Evolutionary conservation across 805 yeast genomes (phyloP).

Genomic region (Maudiozyma turicensis): DNA sequence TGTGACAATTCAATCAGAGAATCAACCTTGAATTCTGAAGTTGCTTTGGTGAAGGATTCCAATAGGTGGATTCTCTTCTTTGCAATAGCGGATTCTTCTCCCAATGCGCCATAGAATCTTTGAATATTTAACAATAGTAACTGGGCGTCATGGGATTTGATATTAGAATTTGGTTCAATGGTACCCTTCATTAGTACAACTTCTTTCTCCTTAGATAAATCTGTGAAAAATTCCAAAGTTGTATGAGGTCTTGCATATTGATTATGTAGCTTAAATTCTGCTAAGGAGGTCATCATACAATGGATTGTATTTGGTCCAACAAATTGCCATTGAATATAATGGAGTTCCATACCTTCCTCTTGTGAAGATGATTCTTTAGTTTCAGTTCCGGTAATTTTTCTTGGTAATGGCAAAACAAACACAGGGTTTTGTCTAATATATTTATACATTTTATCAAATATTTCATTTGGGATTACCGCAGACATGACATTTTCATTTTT

Average conservation of each 20-base stretch:
- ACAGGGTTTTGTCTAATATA: constrained; percentile 68
- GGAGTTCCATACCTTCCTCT: constrained; percentile 58
- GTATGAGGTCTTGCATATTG: constrained; percentile 96
- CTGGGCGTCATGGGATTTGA: constrained; percentile 70
- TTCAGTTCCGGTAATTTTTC: constrained; percentile 35
- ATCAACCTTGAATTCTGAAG: constrained; percentile 55
- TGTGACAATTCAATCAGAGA: constrained; percentile 63
- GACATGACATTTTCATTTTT: constrained; percentile 47
- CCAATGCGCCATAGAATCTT: constrained; percentile 70
- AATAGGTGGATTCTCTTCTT: constrained; percentile 48
- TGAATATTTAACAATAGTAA: constrained; percentile 66
- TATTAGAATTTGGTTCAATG: constrained; percentile 59
- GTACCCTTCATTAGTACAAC: constrained; percentile 79
- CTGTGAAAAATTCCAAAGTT: constrained; percentile 78
- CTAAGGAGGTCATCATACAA: constrained; percentile 82
- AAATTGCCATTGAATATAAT: constrained; percentile 88
- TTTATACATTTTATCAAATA: constrained; percentile 53
- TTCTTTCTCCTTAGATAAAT: constrained; percentile 48
- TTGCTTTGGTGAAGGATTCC: constrained; percentile 61
- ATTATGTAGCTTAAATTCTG: constrained; percentile 81
- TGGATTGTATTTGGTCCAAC: constrained; percentile 78
- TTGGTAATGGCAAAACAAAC: constrained; percentile 86
- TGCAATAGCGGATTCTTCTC: constrained; percentile 33
- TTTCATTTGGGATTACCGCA: constrained; percentile 49
- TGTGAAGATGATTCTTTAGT: constrained; percentile 31